Conservation (phyloP, 805 yeast species). For the Komagataella phaffii region DNA sequence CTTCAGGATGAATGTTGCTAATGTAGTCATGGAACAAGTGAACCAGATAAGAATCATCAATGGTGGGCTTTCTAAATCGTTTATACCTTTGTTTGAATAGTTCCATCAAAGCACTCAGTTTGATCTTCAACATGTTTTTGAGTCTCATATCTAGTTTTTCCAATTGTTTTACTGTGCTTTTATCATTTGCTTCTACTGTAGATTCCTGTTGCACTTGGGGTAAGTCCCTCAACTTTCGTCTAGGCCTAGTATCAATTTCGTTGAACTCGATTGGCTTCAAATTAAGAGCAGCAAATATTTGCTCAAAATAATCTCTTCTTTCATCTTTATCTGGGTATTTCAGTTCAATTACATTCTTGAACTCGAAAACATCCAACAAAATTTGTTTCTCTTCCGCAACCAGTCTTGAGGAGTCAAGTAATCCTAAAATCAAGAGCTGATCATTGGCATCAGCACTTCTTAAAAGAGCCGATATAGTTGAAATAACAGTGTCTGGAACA, state of each 20-base stretch:
- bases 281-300: constrained; percentile 36
- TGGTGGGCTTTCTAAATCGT: constrained; percentile 79
- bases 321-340: constrained; percentile 29
- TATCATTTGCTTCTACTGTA: constrained; percentile 1
- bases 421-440: constrained; percentile 58
- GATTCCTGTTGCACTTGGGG: constrained; percentile 11
- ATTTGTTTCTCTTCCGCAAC: constrained; percentile 27
- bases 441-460: constrained; percentile 61
- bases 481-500: constrained; percentile 53
- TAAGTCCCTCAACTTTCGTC: constrained; percentile 28
- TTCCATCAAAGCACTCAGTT: constrained; percentile 81
- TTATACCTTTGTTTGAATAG: constrained; percentile 77
- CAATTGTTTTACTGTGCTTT: constrained; percentile 28
- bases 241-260: constrained; percentile 46
- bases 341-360: constrained; percentile 28
- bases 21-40: constrained; percentile 61
- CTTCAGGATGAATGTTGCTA: constrained; percentile 6
- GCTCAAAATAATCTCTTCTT: constrained; percentile 40
- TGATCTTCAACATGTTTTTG: constrained; percentile 75
- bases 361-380: constrained; percentile 44
- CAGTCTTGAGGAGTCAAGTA: constrained; percentile 34
- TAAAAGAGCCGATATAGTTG: constrained; percentile 59
- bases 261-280: constrained; percentile 65
- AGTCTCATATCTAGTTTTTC: constrained; percentile 64
- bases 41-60: constrained; percentile 61